These are phyloP conservation scores for Mortierella sp. DNA, from an alignment of 371 early-diverging fungal genomes.

Conservation along the genomic window DNA sequence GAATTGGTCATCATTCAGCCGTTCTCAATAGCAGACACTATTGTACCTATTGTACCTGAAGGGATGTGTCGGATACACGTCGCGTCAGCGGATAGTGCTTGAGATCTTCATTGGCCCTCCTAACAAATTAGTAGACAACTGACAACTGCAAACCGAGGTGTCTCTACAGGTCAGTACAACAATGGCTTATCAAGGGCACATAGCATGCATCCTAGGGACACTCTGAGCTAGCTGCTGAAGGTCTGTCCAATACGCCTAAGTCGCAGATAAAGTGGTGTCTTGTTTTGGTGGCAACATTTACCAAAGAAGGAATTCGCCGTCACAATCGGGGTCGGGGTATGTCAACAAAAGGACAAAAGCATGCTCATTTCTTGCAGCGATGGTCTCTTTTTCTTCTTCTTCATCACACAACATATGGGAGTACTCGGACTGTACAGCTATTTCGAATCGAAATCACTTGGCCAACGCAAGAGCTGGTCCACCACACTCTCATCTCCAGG, in stretches of 20 bases:
- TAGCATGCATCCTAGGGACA: no score
- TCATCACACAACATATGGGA: conserved; percentile 38
- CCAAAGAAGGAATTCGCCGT: background rate
- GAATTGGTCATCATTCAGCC: no score
- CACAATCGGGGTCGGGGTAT: background rate
- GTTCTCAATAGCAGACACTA: background rate
- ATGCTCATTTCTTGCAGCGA: no score
- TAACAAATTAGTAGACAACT: no score
- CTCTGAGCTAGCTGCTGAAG: no score
- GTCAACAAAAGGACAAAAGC: background rate
- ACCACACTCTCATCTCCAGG: background rate
- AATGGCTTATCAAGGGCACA: no score
- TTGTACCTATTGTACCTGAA: background rate
- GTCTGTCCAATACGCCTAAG: no score
- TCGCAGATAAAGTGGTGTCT: no score
- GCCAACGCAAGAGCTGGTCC: conserved; percentile 52
- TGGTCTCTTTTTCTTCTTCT: background rate
- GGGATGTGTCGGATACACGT: background rate
- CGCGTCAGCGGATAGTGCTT: no score
- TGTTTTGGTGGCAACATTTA: background rate
- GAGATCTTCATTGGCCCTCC: no score
- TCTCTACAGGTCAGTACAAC: no score
- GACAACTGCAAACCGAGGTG: no score
- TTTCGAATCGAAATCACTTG: conserved; percentile 52
- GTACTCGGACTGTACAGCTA: conserved; percentile 53